Base-by-base conservation (phyloP, 805 yeast genomes). In the Cyberlindnera veronae region DNA sequence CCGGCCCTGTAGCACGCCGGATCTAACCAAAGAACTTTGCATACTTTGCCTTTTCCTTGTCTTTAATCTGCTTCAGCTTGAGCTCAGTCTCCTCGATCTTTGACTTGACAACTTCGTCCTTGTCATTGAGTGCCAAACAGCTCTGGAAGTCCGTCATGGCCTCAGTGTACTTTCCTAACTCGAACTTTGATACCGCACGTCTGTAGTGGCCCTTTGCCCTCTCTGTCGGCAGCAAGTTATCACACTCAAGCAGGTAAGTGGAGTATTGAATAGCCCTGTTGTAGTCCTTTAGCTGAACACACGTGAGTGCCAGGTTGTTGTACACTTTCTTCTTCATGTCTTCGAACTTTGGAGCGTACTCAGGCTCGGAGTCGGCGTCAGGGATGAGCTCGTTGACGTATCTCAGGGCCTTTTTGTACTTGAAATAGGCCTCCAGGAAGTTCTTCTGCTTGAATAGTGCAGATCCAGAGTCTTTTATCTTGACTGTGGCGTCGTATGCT, bases 351-450 rank as follows among this genome's bases (percentile, higher is more conserved):
- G 50, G 49, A 48, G 63, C 69, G 60, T 71, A 66, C 16, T 72
- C 75, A 12, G 77, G 72, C 49, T 81, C 82, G 20, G 69, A 60
- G 32, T 81, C 89, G 24, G 63, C 62, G 51, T 84, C 93, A 0
- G 95, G 93, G 13, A 81, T 68, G 49, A 72, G 76, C 59, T 83
- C 91, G 67, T 80, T 79, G 24, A 81, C 73, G 51, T 84, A 85
- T 43, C 88, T 66, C 39, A 83, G 58, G 10, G 87, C 71, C 57
- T 85, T 85, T 29, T 58, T 66, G 57, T 81, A 85, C 58, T 85
- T 85, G 48, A 77, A 67, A 13, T 69, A 62, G 0, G 91, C 81
- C 29, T 77, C 72, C 23, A 66, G 50, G 35, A 58, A 66, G 22
- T 71, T 71, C 12, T 77, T 77, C 28, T 62, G 57, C 49, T 81